Evolutionary conservation across 202 grass and related monocot species (phyloP), one percentile per base, ranked within the genome.

Genomic region (Dendrocalamus latiflorus): DNA sequence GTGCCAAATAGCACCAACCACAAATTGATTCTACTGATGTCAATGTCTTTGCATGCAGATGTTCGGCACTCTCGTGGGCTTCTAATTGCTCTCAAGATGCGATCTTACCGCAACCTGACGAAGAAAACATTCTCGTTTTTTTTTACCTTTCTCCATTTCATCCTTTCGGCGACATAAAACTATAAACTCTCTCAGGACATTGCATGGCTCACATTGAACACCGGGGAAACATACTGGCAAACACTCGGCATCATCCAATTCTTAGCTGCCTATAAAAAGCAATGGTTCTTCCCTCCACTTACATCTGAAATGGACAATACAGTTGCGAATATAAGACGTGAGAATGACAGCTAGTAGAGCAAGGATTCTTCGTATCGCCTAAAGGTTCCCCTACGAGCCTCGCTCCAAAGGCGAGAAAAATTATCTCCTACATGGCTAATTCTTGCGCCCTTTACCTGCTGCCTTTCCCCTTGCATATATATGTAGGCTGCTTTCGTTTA

Each of bases 41-140:
- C 78, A 68, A 53, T 54, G 65, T 75, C 56, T 56, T 77, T 76
- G 41, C 21, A 24, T 1, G 2, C 20, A 68, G 70, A 84, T 75
- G 76, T 76, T 70, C 36, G 22, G 60, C 44, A 63, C 55, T 64
- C 20, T 22, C 54, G 17, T 11, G 26, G 76, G 70, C 24, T 81
- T 74, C 4, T 66, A 67, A 82, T 83, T 82, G 50, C 59, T 33
- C 38, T 1, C 2, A n/a, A 68, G 83, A 83, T 90, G 83, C 79
- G 79, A 45, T 36, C 88, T 86, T 90, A 90, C 83, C 88, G 62
- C 68, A 50, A 86, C 9, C 73, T 50, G 79, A 76, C 73, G 74
- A 76, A 68, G 79, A 76, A 86, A 83, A 68, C 78, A 54, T 83
- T 86, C 28, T 16, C 30, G 18, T 41, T 47, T 37, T 57, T 55